Conservation (phyloP, 768 basidiomycete genomes). For the Piloderma croceum region DNA sequence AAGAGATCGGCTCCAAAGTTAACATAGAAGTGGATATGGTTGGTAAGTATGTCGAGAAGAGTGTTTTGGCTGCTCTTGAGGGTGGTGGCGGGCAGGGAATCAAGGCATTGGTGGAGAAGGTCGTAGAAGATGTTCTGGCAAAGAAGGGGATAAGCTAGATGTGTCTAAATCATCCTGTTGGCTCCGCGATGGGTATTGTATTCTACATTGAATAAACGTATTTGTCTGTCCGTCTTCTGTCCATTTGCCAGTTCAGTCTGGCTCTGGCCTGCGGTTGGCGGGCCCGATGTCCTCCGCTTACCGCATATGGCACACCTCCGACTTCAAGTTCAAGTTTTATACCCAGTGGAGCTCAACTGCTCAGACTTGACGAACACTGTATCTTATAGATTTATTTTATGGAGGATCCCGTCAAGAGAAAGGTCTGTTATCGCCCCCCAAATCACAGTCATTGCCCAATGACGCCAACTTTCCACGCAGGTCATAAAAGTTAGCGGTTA, state of each 20-base stretch:
- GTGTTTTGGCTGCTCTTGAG: conserved; percentile 62
- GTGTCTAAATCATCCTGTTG: not conserved
- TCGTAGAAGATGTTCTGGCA: conserved; percentile 50
- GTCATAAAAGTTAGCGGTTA: too few species aligned
- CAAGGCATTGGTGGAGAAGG: conserved; percentile 46
- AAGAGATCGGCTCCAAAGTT: conserved; percentile 72
- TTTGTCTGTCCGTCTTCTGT: too few species aligned
- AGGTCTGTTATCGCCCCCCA: conserved; percentile 46
- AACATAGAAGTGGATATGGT: conserved; percentile 97
- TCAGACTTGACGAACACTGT: too few species aligned
- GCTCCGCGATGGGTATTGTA: not conserved
- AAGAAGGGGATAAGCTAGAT: conserved; percentile 35
- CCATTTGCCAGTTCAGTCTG: conserved; percentile 1
- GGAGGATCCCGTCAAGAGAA: conserved; percentile 41
- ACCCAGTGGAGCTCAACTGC: too few species aligned
- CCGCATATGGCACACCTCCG: too few species aligned
- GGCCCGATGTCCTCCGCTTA: too few species aligned
- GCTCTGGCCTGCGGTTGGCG: too few species aligned
- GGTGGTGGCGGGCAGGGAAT: conserved; percentile 47
- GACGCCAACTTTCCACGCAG: conserved; percentile 18
- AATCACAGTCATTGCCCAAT: conserved; percentile 21
- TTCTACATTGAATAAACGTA: too few species aligned
- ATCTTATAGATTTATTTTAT: conserved; percentile 28
- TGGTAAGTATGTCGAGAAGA: conserved; percentile 86
- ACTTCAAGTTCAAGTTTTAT: too few species aligned